Conservation (phyloP, 208 protist genomes). For the Wallacemonas sp. region DNA sequence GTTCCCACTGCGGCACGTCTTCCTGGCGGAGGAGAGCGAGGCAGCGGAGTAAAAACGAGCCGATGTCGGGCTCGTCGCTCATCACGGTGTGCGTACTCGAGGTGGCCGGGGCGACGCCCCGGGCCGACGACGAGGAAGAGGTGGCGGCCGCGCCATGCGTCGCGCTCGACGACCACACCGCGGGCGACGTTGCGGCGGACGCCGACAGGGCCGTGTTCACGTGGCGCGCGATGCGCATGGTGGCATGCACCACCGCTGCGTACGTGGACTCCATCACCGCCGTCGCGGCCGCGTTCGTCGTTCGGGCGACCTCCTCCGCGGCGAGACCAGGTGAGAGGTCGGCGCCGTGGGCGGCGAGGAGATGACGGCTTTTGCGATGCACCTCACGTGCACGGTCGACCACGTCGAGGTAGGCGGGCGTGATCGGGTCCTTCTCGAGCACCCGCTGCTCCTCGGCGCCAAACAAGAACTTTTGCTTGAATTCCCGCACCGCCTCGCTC, state of each 20-base stretch:
- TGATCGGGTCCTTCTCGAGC: slow-evolving; percentile 59
- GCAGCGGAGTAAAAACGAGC: slow-evolving; percentile 68
- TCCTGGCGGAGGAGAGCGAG: slow-evolving; percentile 62
- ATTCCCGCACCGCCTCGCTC: slow-evolving; percentile 52
- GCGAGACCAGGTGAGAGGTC: too few relatives aligned
- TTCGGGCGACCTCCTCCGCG: too few relatives aligned
- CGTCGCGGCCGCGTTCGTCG: background rate
- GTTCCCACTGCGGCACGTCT: slow-evolving; percentile 46
- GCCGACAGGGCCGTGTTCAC: slow-evolving; percentile 30
- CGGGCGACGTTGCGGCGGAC: slow-evolving; percentile 12
- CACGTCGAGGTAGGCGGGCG: slow-evolving; percentile 62
- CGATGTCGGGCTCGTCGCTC: slow-evolving; percentile 67
- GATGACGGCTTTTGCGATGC: slow-evolving; percentile 53
- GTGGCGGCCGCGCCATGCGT: background rate
- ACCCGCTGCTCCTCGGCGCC: slow-evolving; percentile 50
- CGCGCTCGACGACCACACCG: background rate
- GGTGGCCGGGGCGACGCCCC: background rate
- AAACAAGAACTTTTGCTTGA: slow-evolving; percentile 70
- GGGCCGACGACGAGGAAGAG: background rate
- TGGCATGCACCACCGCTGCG: slow-evolving; percentile 54
- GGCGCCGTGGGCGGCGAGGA: slow-evolving; percentile 39
- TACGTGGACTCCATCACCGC: slow-evolving; percentile 78
- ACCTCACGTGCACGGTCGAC: slow-evolving; percentile 62
- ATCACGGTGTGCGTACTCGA: slow-evolving; percentile 15
- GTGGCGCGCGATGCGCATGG: slow-evolving; percentile 62